Percentiles rank a stretch among this genome's conserved stretches.
Conservation (phyloP, 495 filamentous ascomycete species). For the Pseudevernia furfuracea region DNA sequence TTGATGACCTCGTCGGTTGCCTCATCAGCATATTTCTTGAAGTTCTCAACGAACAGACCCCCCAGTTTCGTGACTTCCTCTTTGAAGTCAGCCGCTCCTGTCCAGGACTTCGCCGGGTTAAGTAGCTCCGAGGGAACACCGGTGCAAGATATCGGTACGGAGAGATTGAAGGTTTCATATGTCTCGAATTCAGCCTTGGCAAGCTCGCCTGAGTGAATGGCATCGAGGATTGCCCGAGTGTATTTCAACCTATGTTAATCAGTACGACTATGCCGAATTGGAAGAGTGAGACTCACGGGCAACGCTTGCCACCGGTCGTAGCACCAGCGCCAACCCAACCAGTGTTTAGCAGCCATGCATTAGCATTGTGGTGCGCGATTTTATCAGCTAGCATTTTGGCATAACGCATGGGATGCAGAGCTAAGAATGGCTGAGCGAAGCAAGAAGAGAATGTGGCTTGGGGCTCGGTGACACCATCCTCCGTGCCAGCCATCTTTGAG, state of each 20-base stretch:
- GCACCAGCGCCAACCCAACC: constrained; percentile 97
- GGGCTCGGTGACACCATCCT: constrained; percentile 92
- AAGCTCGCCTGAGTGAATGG: constrained; percentile 93
- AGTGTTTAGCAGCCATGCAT: constrained; percentile 98
- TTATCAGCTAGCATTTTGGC: constrained; percentile 96
- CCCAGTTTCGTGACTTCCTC: constrained; percentile 85
- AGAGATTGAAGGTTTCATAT: constrained; percentile 94
- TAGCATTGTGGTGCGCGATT: constrained; percentile 89
- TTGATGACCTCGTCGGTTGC: constrained; percentile 72
- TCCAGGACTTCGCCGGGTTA: constrained; percentile 92
- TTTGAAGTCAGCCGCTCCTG: constrained; percentile 65
- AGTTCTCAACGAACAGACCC: constrained; percentile 86
- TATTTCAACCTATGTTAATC: constrained; percentile 61
- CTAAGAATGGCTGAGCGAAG: constrained; percentile 98
- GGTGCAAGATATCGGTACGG: constrained; percentile 77
- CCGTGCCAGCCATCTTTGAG: constrained; percentile 99
- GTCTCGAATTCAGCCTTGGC: constrained; percentile 86
- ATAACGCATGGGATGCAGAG: constrained; percentile 98
- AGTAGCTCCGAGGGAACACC: constrained; percentile 84
- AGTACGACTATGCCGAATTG: background rate
- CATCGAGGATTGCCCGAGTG: constrained; percentile 94
- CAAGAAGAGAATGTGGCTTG: constrained; percentile 98
- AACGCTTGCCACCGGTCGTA: constrained; percentile 91
- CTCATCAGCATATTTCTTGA: constrained; percentile 86
- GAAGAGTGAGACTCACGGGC: constrained; percentile 47